Evolutionary conservation across 2,329 filamentous ascomycete genomes (phyloP).

Genomic region (Fusarium veterinarium): DNA sequence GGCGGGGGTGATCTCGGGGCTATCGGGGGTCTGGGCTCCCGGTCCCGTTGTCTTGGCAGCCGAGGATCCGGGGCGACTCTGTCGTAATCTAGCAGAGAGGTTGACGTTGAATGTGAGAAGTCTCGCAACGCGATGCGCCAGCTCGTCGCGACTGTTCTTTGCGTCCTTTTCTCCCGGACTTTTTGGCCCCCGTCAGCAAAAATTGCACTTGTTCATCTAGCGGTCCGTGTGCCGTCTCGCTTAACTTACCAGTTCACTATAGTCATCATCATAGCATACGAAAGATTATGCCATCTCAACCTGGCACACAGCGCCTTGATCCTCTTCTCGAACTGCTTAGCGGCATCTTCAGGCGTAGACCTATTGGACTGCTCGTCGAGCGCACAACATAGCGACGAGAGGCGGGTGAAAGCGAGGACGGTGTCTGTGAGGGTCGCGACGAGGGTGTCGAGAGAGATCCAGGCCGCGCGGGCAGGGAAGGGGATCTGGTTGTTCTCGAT

Average conservation of each 20-base stretch:
- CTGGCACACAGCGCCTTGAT: slow-evolving; percentile 48
- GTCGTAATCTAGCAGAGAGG: slow-evolving; percentile 49
- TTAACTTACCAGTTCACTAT: slow-evolving; percentile 52
- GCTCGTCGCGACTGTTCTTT: slow-evolving; percentile 50
- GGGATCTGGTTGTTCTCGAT: slow-evolving; percentile 50
- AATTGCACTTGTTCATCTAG: neutral
- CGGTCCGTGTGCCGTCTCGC: slow-evolving; percentile 7
- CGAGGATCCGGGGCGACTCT: slow-evolving; percentile 38
- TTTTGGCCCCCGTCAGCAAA: neutral
- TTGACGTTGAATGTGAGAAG: slow-evolving; percentile 51
- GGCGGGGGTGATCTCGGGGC: slow-evolving; percentile 27
- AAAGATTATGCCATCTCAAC: slow-evolving; percentile 53
- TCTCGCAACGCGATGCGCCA: slow-evolving; percentile 49
- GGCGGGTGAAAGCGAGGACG: slow-evolving; percentile 50
- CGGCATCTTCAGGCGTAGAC: slow-evolving; percentile 30
- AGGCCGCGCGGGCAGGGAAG: slow-evolving; percentile 50
- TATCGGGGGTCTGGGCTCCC: slow-evolving; percentile 22
- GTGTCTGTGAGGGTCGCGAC: slow-evolving; percentile 52
- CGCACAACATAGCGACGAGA: slow-evolving; percentile 47
- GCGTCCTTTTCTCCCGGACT: slow-evolving; percentile 53
- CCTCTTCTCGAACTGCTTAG: slow-evolving; percentile 41
- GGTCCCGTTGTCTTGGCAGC: slow-evolving; percentile 29
- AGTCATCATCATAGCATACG: slow-evolving; percentile 55
- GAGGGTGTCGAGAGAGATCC: slow-evolving; percentile 51
- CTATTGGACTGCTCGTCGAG: slow-evolving; percentile 40